Conservation (phyloP, 2,329 filamentous ascomycete species). For the Fusarium sp. region DNA sequence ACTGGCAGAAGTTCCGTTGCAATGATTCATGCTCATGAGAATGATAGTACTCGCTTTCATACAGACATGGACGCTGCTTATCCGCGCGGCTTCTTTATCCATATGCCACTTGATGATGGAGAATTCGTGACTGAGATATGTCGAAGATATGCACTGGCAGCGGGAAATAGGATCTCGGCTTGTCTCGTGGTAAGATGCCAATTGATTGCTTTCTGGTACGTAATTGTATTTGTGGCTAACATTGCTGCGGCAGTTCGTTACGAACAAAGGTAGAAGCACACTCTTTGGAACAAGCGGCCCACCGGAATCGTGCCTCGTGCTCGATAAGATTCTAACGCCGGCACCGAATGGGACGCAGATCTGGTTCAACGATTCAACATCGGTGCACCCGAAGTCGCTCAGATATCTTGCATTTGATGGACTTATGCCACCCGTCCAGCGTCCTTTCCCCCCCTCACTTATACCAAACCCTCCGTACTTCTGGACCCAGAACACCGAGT, state of each 20-base stretch:
- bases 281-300: constrained; percentile 19
- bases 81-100: background rate
- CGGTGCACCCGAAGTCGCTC: background rate
- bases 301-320: constrained; percentile 5
- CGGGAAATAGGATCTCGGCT: background rate
- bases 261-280: constrained; percentile 16
- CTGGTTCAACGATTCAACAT: constrained; percentile 2
- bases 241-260: background rate
- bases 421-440: background rate
- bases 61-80: constrained; percentile 1
- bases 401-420: constrained; percentile 2
- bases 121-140: constrained; percentile 20
- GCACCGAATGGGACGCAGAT: constrained; percentile 1
- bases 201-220: background rate
- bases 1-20: background rate
- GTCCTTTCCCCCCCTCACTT: constrained; percentile 1
- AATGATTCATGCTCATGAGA: constrained; percentile 8
- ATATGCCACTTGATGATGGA: constrained; percentile 23
- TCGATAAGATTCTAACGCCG: constrained; percentile 7
- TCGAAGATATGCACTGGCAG: constrained; percentile 4
- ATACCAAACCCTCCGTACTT: constrained; percentile 7
- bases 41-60: constrained; percentile 7
- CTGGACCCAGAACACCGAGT: constrained; percentile 2
- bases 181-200: constrained; percentile 15
- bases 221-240: background rate